Evolutionary conservation across 345 rosid genomes (phyloP).

Genomic region (Schrenkiella parvula): DNA sequence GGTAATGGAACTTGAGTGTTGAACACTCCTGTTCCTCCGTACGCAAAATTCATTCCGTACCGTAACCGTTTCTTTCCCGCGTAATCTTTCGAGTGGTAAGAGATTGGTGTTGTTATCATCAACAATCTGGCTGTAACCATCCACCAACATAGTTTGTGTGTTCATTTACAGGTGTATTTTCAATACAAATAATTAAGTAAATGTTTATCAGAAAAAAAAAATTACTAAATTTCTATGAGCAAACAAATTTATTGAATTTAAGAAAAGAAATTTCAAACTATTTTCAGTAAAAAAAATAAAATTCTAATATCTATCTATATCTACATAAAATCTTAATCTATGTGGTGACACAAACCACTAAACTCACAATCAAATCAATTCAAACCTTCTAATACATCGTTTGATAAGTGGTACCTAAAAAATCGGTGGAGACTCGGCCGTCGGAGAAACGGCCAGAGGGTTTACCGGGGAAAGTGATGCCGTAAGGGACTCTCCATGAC

Average conservation of each 20-base stretch:
- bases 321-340: no score
- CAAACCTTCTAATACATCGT: no score
- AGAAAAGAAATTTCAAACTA: background rate
- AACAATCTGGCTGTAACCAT: constrained; percentile 11
- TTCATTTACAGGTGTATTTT: background rate
- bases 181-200: background rate
- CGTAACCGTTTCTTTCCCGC: constrained; percentile 29
- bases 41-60: constrained; percentile 78
- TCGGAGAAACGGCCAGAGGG: constrained; percentile 58
- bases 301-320: background rate
- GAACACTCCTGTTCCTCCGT: constrained; percentile 85
- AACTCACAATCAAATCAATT: no score
- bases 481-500: constrained; percentile 55
- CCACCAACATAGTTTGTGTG: background rate
- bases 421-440: constrained; percentile 54
- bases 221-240: background rate
- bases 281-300: background rate
- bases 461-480: constrained; percentile 46
- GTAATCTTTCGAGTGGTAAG: constrained; percentile 49
- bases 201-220: no score
- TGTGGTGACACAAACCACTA: no score
- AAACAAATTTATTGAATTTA: background rate
- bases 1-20: constrained; percentile 45
- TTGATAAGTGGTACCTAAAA: constrained; percentile 32
- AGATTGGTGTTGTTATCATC: constrained; percentile 58